Percentiles rank a stretch among this genome's conserved stretches.
phyloP scores from a whole-genome alignment of 345 rosid species.

The Corymbia maculata region DNA sequence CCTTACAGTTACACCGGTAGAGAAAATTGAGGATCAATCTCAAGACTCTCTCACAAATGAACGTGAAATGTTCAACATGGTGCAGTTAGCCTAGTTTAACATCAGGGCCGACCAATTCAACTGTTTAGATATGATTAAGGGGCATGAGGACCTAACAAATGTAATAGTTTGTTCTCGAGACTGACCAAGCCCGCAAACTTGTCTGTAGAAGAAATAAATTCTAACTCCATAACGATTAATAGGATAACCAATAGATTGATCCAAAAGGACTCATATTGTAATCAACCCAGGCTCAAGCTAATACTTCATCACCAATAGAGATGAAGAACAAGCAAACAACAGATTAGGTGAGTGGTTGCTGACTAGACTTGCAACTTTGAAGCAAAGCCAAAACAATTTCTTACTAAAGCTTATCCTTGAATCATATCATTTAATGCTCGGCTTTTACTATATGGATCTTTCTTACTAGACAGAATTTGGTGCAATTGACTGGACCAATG shows the following conservation, averaged over 20 bases:
- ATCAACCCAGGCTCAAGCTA: neutral
- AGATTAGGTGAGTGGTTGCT: neutral
- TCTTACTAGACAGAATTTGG: neutral
- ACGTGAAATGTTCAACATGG: neutral
- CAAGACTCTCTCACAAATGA: neutral
- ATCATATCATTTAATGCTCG: neutral
- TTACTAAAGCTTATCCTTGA: neutral
- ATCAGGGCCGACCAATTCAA: rapidly evolving
- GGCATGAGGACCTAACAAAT: rapidly evolving
- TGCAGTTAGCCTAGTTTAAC: neutral
- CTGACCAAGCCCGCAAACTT: neutral
- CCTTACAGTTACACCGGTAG: neutral
- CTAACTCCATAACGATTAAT: rapidly evolving
- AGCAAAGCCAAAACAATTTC: neutral
- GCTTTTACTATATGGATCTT: neutral
- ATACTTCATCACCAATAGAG: neutral
- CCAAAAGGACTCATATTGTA: neutral
- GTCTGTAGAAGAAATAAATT: neutral
- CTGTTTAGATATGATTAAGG: neutral
- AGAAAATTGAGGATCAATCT: too few relatives aligned
- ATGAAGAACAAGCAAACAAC: neutral
- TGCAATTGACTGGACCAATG: neutral
- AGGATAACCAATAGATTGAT: neutral
- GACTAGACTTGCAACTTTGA: neutral
- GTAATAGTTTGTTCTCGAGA: neutral